Percentiles rank a stretch among this genome's conserved stretches.
These are phyloP conservation scores for Wallacemonas sp. DNA, from an alignment of 208 protist species.

Conservation along the genomic window DNA sequence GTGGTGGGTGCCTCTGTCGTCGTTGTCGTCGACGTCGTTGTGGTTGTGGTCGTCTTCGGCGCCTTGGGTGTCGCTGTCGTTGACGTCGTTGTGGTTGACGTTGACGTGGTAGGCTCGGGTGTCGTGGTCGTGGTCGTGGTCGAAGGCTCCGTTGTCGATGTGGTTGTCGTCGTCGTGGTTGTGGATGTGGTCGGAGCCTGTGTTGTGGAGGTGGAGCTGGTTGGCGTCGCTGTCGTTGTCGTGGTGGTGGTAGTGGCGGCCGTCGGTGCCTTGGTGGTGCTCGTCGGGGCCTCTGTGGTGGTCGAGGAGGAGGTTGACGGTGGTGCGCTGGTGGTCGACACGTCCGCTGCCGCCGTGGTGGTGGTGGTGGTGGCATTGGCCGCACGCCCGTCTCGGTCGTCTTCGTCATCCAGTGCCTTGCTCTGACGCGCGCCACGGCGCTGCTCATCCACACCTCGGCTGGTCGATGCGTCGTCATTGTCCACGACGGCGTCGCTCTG, in stretches of 20 bases:
- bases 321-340: too few relatives aligned
- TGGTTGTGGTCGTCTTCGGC: not conserved
- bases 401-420: not conserved
- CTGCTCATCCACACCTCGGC: too few relatives aligned
- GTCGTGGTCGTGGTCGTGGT: slow-evolving; percentile 6
- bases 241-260: not conserved
- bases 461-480: too few relatives aligned
- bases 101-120: not conserved
- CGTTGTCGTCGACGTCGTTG: not conserved
- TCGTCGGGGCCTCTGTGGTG: not conserved
- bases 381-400: too few relatives aligned
- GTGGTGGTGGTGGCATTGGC: not conserved
- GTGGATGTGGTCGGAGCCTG: not conserved
- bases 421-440: not conserved
- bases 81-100: not conserved
- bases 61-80: not conserved
- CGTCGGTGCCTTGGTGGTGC: not conserved
- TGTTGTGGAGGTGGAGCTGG: not conserved
- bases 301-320: not conserved
- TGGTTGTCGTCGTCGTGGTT: not conserved
- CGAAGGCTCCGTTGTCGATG: not conserved
- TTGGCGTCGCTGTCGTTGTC: not conserved
- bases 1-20: not conserved
- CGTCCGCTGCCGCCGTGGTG: not conserved
- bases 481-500: too few relatives aligned